Conservation (phyloP, 139 green algal species). For the Klebsormidium nitens region DNA sequence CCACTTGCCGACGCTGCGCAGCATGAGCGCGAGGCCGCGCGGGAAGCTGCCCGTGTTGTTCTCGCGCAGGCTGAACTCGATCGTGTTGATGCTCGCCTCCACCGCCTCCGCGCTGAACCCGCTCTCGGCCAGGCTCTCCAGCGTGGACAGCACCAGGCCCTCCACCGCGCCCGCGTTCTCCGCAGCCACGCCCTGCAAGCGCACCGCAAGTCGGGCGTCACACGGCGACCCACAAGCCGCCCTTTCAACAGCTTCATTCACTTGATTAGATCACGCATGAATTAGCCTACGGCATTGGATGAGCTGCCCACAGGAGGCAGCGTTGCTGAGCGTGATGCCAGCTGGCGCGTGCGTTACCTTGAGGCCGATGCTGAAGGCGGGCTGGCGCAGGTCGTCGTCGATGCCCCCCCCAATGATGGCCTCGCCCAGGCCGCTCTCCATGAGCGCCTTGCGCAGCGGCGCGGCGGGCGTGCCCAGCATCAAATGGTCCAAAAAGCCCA, state of each 20-base stretch:
- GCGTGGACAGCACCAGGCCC: conserved; percentile 68
- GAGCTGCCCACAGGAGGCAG: no score
- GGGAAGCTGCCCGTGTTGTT: conserved; percentile 99
- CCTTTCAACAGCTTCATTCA: conserved; percentile 3
- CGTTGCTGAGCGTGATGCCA: no score
- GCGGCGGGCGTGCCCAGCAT: conserved; percentile 84
- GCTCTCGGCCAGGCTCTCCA: conserved; percentile 61
- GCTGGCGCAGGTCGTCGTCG: conserved; percentile 77
- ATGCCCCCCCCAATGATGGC: conserved; percentile 86
- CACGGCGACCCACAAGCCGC: not conserved
- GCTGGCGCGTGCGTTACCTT: no score
- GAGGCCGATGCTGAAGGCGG: conserved; percentile 46
- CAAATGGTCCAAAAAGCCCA: conserved; percentile 95
- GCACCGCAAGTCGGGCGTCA: no score
- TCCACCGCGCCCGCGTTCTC: conserved; percentile 72
- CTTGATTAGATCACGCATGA: no score
- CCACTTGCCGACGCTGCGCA: conserved; percentile 85
- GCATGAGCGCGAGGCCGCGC: conserved; percentile 91
- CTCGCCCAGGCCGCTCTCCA: conserved; percentile 84
- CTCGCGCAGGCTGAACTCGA: conserved; percentile 95
- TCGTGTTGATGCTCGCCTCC: conserved; percentile 95
- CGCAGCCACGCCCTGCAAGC: conserved; percentile 77
- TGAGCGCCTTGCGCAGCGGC: conserved; percentile 88
- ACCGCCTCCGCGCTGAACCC: conserved; percentile 69
- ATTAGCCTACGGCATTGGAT: no score